Percentiles rank a stretch among this genome's conserved stretches.
Conservation (phyloP, 257 asterid species). For the Nicotiana paniculata region DNA sequence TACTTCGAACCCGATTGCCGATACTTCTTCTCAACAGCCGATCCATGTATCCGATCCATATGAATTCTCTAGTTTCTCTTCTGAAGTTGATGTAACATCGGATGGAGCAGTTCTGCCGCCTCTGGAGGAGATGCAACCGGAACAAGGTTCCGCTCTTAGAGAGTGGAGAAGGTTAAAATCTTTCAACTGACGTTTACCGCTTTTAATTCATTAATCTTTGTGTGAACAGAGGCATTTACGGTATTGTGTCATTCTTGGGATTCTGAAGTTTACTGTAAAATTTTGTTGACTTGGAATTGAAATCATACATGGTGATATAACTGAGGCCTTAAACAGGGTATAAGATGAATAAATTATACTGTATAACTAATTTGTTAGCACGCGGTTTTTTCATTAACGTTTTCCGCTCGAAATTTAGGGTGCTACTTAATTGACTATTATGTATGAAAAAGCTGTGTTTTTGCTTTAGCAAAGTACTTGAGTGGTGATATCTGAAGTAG, state of each 20-base stretch:
- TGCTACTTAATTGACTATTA: too few relatives aligned
- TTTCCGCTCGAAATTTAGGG: neutral
- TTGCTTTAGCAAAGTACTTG: neutral
- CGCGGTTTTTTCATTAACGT: neutral
- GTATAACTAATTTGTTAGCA: too few relatives aligned
- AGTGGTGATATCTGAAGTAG: neutral
- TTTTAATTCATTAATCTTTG: neutral
- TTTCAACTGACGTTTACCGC: neutral
- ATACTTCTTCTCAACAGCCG: constrained; percentile 4
- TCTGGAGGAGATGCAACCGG: constrained; percentile 43
- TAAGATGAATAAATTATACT: too few relatives aligned
- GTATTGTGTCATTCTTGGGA: too few relatives aligned
- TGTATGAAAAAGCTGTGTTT: neutral
- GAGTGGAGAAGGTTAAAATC: constrained; percentile 70
- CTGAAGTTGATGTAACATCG: neutral
- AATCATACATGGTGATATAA: too few relatives aligned
- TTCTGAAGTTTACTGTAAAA: too few relatives aligned
- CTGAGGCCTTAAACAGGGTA: too few relatives aligned
- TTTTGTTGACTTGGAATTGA: too few relatives aligned
- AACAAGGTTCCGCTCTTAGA: constrained; percentile 66
- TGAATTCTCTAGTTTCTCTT: constrained; percentile 20
- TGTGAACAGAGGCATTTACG: neutral
- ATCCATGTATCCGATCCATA: neutral
- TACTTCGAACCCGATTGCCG: constrained; percentile 24
- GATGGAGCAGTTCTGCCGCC: constrained; percentile 50